Evolutionary conservation across 306 rosid species (phyloP), one percentile per base, ranked within the genome.

Genomic region (Castanopsis chinensis): DNA sequence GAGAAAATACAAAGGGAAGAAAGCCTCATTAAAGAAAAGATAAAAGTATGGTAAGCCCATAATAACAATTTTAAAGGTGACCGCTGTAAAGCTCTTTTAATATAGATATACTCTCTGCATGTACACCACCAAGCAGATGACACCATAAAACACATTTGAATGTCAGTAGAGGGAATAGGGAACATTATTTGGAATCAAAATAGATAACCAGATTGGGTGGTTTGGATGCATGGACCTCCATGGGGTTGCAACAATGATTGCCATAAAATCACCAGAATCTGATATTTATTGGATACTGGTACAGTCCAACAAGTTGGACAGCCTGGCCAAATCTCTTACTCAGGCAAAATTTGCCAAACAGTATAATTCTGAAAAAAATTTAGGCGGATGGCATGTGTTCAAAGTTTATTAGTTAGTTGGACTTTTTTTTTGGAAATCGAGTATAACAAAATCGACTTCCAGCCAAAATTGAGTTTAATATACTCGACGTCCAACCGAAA

Each of bases 1-100:
- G 72, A 88, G 80, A 78, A 79, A 73, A 72, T 41, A 52, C 53
- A 35, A 60, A 74, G 79, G 71, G 79, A 73, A 76, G 13, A 77
- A 52, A 64, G 41, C 41, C 60, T 21, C 57, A 61, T 21, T 21
- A n/a, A 53, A 55, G 52, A 35, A 32, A 69, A 45, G 28, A 67
- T 67, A 73, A 78, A 56, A 71, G 60, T 49, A 21, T 55, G 72
- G 72, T 78, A 70, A 63, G 75, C 60, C 77, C 61, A 72, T 43
- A 80, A 81, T 5, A 59, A 76, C 21, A 20, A 52, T 78, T 74
- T 59, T 52, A 63, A 78, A 43, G 71, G 61, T 43, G 28, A 73
- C 43, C 73, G 54, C 76, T 17, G 37, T 81, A 65, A 61, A 69
- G 58, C 76, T 58, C 63, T 64, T 4, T 13, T 65, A 72, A 74